Evolutionary conservation across 1,284 basidiomycete species (phyloP).

Genomic region (Gymnopus androsaceus): DNA sequence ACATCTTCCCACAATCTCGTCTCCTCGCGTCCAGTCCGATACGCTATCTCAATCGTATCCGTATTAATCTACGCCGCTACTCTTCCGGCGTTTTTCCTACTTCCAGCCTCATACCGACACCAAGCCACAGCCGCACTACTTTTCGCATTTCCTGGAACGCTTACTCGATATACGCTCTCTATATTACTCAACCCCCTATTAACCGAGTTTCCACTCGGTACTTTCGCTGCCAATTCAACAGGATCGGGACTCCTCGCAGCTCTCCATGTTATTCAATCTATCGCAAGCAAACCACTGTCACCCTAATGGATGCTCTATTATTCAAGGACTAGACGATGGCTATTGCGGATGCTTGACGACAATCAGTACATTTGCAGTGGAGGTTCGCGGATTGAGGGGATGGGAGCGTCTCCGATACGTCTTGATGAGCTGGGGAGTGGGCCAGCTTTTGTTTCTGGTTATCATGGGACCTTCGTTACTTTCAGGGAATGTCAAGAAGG

Average conservation of each 20-base stretch:
- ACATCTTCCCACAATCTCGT: slow-evolving; percentile 38
- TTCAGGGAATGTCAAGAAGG: no score
- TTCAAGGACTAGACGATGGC: slow-evolving; percentile 85
- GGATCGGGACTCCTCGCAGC: no score
- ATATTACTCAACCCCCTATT: no score
- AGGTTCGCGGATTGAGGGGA: no score
- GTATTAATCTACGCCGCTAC: slow-evolving; percentile 65
- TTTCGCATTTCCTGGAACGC: slow-evolving; percentile 88
- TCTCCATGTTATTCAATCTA: no score
- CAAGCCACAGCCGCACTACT: slow-evolving; percentile 86
- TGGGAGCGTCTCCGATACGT: no score
- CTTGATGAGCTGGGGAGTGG: no score
- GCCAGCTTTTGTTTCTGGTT: no score
- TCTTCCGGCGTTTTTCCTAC: slow-evolving; percentile 77
- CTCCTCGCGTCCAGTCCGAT: slow-evolving; percentile 45
- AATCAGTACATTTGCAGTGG: no score
- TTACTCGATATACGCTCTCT: slow-evolving; percentile 57
- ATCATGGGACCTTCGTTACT: no score
- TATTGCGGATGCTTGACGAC: slow-evolving; percentile 96
- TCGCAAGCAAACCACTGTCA: slow-evolving; percentile 44
- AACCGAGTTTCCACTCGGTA: no score
- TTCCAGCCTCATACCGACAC: slow-evolving; percentile 72
- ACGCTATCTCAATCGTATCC: slow-evolving; percentile 48
- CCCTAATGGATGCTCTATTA: slow-evolving; percentile 61
- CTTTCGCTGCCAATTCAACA: no score